Evolutionary conservation across 1,284 basidiomycete genomes (phyloP), one percentile per base, ranked within the genome.

Genomic region (Pseudozyma hubeiensis): DNA sequence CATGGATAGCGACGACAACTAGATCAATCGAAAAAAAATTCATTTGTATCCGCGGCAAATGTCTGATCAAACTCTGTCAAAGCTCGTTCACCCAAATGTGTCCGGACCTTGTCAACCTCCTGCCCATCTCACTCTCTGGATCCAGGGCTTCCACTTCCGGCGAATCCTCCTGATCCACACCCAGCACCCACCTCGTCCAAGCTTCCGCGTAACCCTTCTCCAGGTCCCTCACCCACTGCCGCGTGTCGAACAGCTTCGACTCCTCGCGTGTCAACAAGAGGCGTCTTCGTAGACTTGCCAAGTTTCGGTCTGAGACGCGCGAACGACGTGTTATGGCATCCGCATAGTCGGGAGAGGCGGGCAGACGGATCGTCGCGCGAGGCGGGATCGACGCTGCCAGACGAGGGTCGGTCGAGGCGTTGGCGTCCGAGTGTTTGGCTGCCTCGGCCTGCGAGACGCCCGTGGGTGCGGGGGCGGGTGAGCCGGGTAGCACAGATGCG

Each of bases 161-260:
- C 48, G 81, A 84, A 49, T 84, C 84, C 75, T 87, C 86, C 35
- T 80, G 84, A 73, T 88, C 89, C 24, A 86, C 86, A 4, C 89
- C 89, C 11, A 83, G 80, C 6, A 88, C 89, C 87, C 88, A 90
- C 41, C 89, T 85, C 37, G 82, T 81, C 89, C 89, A 90, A 0
- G 88, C 89, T 47, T 87, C 87, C 35, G 68, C 64, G 57, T 86
- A 86, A 0, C 86, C 88, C 68, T 87, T 87, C 80, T 90, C 89
- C 45, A 90, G 71, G 64, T 89, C 89, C 34, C 82, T 77, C 13
- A 87, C 87, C 89, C 89, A 90, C 31, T 87, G 84, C 43, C 63
- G 69, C 0, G 89, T 90, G 72, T 90, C 89, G 63, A 90, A 90
- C 43, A 90, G 80, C 31, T 53, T 53, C 0, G 88, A 87, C 77